Percentiles rank a stretch among this genome's conserved stretches.
These are phyloP conservation scores for Zhuliangozyma parablackwelliae DNA, from an alignment of 1,139 yeast species.

Conservation along the genomic window DNA sequence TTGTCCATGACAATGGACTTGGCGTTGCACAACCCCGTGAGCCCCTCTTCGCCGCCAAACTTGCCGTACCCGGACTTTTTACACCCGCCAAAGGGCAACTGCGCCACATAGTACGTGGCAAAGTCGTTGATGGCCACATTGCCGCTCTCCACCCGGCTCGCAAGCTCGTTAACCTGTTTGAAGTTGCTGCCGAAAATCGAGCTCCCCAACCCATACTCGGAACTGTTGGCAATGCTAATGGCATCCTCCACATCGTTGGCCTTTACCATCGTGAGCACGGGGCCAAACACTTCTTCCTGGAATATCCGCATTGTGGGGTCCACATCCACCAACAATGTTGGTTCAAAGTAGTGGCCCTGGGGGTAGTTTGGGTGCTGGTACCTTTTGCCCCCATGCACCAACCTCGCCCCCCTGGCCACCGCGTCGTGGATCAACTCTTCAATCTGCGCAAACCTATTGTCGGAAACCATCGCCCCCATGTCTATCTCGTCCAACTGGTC, in stretches of 20 bases:
- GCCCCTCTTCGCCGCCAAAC: conserved; percentile 95
- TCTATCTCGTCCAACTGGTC: conserved; percentile 88
- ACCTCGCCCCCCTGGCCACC: conserved; percentile 71
- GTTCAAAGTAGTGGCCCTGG: conserved; percentile 88
- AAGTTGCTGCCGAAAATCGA: conserved; percentile 75
- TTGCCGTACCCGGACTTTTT: conserved; percentile 94
- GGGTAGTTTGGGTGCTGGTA: conserved; percentile 87
- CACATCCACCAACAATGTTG: conserved; percentile 81
- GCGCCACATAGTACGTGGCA: conserved; percentile 93
- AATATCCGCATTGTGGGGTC: conserved; percentile 76
- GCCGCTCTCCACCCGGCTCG: conserved; percentile 67
- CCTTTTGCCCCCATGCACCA: conserved; percentile 75
- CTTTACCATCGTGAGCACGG: conserved; percentile 72
- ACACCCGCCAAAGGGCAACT: conserved; percentile 92
- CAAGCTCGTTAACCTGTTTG: conserved; percentile 54
- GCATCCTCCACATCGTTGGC: conserved; percentile 68
- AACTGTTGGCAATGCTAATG: conserved; percentile 74
- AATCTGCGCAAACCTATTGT: conserved; percentile 62
- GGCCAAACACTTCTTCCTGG: conserved; percentile 90
- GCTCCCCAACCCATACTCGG: conserved; percentile 86
- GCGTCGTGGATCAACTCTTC: conserved; percentile 71
- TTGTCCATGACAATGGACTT: conserved; percentile 85
- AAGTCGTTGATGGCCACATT: conserved; percentile 95
- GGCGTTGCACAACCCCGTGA: conserved; percentile 80
- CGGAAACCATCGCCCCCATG: conserved; percentile 93